A percentile compares a stretch with the other conserved stretches of the same genome.
phyloP scores from a whole-genome alignment of 169 alveolate genomes.

The Plasmodium gonderi region DNA sequence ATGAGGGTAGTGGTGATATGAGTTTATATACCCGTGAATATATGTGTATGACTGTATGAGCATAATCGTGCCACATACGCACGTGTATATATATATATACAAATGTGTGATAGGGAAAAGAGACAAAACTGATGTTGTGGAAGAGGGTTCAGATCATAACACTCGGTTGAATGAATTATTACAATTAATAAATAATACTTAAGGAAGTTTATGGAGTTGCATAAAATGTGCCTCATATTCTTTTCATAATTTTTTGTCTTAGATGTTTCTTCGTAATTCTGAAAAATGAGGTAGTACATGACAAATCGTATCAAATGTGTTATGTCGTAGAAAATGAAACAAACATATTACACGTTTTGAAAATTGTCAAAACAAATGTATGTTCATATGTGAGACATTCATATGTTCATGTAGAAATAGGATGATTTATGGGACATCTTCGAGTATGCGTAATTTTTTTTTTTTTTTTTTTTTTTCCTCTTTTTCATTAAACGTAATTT shows the following conservation, averaged over 20 bases:
- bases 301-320: background rate
- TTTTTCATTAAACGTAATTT: background rate
- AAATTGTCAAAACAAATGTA: background rate
- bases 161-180: background rate
- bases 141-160: too few relatives aligned
- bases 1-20: background rate
- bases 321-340: background rate
- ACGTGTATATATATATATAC: background rate
- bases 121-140: background rate
- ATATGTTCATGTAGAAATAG: background rate
- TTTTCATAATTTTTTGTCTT: background rate
- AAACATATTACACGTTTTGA: background rate
- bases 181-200: slow-evolving; percentile 49
- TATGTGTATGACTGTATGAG: too few relatives aligned
- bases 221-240: background rate
- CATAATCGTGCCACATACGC: too few relatives aligned
- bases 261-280: background rate
- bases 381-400: too few relatives aligned
- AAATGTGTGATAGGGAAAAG: background rate
- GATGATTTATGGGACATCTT: background rate
- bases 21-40: too few relatives aligned
- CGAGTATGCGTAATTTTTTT: background rate
- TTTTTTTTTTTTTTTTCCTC: background rate
- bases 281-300: background rate
- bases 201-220: slow-evolving; percentile 23